Conservation (phyloP, 2,329 filamentous ascomycete species). For the Akanthomyces muscarius region DNA sequence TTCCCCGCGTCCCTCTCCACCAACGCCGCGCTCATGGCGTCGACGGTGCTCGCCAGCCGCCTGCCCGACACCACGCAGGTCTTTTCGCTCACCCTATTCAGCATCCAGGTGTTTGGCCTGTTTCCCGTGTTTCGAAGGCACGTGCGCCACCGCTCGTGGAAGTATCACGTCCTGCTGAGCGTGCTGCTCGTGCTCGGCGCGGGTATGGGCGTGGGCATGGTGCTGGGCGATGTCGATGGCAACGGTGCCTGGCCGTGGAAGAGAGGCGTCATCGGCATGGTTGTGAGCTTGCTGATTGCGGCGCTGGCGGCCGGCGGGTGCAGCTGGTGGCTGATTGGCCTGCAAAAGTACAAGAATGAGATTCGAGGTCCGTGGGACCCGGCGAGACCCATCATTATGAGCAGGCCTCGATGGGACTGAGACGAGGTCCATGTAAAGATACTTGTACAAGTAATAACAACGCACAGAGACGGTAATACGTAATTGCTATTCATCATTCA, state of each 20-base stretch:
- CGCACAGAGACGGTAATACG: not conserved
- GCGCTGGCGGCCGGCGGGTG: slow-evolving; percentile 84
- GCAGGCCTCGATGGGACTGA: slow-evolving; percentile 51
- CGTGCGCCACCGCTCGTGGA: slow-evolving; percentile 75
- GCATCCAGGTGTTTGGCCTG: slow-evolving; percentile 92
- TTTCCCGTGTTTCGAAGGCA: slow-evolving; percentile 97
- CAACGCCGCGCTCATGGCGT: slow-evolving; percentile 94
- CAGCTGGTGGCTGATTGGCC: slow-evolving; percentile 94
- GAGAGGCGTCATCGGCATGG: slow-evolving; percentile 63
- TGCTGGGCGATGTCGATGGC: slow-evolving; percentile 43
- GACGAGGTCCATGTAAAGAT: not conserved
- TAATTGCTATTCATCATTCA: not conserved
- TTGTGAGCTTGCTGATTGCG: slow-evolving; percentile 70
- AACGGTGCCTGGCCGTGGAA: slow-evolving; percentile 47
- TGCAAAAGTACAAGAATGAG: slow-evolving; percentile 99
- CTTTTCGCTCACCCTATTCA: slow-evolving; percentile 91
- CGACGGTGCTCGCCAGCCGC: slow-evolving; percentile 85
- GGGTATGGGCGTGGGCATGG: slow-evolving; percentile 69
- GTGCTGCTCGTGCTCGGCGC: slow-evolving; percentile 73
- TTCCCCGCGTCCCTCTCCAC: slow-evolving; percentile 78
- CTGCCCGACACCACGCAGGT: slow-evolving; percentile 89
- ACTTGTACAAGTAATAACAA: not conserved
- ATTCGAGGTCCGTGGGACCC: slow-evolving; percentile 98
- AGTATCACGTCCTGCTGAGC: slow-evolving; percentile 74
- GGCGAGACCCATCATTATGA: slow-evolving; percentile 79